Conservation (phyloP, 441 rosid species). For the Syzygium syzygioides region DNA sequence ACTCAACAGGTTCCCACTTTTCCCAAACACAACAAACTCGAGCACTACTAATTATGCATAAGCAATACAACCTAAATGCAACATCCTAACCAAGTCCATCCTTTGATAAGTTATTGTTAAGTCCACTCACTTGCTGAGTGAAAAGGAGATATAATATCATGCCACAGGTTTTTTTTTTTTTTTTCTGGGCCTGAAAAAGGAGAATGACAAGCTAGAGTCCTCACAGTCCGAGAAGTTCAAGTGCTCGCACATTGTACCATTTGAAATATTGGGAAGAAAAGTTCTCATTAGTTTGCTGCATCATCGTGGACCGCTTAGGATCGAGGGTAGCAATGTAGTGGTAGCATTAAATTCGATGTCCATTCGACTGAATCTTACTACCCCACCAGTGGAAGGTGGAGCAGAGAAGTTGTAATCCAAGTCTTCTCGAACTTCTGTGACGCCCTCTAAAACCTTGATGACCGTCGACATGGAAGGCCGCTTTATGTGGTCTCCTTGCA, state of each 20-base stretch:
- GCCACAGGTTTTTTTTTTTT: neutral
- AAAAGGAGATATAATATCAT: neutral
- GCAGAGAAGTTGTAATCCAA: neutral
- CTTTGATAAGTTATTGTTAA: neutral
- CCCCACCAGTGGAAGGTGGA: neutral
- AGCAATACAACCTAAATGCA: neutral
- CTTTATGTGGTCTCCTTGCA: neutral
- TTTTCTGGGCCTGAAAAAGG: fast-evolving
- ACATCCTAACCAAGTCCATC: neutral
- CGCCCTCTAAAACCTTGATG: neutral
- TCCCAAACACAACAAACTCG: neutral
- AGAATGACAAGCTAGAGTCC: neutral
- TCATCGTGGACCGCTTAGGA: neutral
- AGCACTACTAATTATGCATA: neutral
- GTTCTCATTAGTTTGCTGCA: fast-evolving
- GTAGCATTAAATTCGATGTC: fast-evolving
- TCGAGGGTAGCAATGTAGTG: fast-evolving
- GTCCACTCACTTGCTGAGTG: neutral
- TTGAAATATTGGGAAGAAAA: too few relatives aligned
- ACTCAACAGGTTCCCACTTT: neutral
- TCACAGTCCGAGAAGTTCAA: fast-evolving
- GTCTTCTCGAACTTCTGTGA: neutral
- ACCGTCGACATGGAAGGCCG: neutral
- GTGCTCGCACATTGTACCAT: fast-evolving
- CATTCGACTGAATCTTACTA: fast-evolving